Evolutionary conservation across 2,329 filamentous ascomycete genomes (phyloP), one percentile per base, ranked within the genome.

Genomic region (Trichoderma breve): DNA sequence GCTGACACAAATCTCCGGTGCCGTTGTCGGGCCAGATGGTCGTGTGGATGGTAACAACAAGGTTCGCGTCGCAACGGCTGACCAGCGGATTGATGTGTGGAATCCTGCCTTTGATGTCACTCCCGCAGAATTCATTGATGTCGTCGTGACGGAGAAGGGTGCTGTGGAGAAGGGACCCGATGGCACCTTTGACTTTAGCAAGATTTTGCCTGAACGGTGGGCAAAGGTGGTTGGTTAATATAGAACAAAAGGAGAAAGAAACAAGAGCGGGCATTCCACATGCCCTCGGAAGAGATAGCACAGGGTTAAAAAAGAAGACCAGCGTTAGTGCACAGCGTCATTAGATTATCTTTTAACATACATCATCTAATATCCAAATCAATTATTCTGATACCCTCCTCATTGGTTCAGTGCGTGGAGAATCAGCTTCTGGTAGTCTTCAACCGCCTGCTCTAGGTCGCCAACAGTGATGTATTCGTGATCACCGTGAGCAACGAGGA

Each of bases 41-140:
- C 87, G 83, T 5, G 84, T 95, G 0, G 89, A 94, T 75, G 82
- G 89, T 26, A 85, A 82, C 62, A 85, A 85, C 65, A 90, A 90
- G 21, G 91, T 91, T 71, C 89, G 91, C 14, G 89, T 98, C 36
- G 93, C 92, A 55, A 95, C 93, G 66, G 95, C 95, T 0, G 87
- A 91, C 74, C 88, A 90, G 78, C 89, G 90, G 2, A 94, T 98
- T 74, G 85, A 88, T 53, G 94, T 98, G 9, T 99, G 96, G 95
- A 99, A 99, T 80, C 96, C 96, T 36, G 93, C 94, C 0, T 99
- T 99, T 79, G 96, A 99, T 79, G 93, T 99, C 39, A 99, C 96
- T 11, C 95, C 96, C 0, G 90, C 92, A 47, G 89, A 90, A 74
- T 84, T 98, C 68, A 98, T 99, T 75, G 96, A 99, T 81, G 94